Conservation (phyloP, 768 basidiomycete genomes). For the Kwoniella mangroviensis region DNA sequence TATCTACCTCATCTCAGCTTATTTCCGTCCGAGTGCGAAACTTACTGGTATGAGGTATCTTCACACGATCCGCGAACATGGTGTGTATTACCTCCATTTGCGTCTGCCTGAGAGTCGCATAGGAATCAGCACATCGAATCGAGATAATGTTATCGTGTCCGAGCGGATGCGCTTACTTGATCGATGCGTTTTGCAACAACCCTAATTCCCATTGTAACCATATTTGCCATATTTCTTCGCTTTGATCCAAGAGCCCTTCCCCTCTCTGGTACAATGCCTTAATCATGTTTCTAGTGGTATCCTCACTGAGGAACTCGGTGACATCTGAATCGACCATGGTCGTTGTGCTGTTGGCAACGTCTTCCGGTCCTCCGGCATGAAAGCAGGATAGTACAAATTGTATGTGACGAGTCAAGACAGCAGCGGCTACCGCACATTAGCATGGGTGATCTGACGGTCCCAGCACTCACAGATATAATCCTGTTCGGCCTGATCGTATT, state of each 20-base stretch:
- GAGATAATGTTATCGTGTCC: not conserved
- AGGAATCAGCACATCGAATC: constrained; percentile 7
- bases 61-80: constrained; percentile 39
- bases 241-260: constrained; percentile 30
- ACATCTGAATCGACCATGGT: constrained; percentile 68
- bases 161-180: constrained; percentile 22
- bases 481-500: constrained; percentile 43
- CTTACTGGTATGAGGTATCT: constrained; percentile 39
- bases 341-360: not conserved
- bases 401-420: constrained; percentile 37
- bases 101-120: not conserved
- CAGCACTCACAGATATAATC: constrained; percentile 48
- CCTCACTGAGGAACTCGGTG: constrained; percentile 77
- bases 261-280: constrained; percentile 22
- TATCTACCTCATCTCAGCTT: constrained; percentile 61
- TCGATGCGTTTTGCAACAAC: constrained; percentile 7
- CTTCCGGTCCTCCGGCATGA: not conserved
- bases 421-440: constrained; percentile 20
- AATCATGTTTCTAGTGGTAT: constrained; percentile 52
- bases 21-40: not conserved
- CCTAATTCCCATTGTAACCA: constrained; percentile 48
- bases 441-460: not conserved
- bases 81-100: constrained; percentile 32
- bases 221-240: constrained; percentile 42
- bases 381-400: constrained; percentile 34